These are phyloP conservation scores for Blastobotrys indianensis DNA, from an alignment of 1,139 yeast genomes.

Conservation along the genomic window DNA sequence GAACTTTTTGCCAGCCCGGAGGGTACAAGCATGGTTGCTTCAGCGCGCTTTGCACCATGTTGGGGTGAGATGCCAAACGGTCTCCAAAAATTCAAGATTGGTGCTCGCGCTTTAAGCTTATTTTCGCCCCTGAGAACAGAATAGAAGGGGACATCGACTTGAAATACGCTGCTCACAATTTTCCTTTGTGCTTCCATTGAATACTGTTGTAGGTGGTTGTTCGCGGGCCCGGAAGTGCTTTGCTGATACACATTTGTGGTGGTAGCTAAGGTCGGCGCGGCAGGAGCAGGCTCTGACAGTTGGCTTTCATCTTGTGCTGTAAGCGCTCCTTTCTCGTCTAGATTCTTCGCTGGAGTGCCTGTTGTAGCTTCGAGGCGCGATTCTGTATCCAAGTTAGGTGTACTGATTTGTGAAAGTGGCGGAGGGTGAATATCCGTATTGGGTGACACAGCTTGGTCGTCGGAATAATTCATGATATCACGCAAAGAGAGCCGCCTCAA, in stretches of 20 bases:
- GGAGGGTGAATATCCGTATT: not conserved
- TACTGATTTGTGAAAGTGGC: constrained; percentile 2
- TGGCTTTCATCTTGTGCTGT: not conserved
- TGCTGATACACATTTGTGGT: too few relatives aligned
- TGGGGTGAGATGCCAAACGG: constrained; percentile 35
- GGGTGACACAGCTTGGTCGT: not conserved
- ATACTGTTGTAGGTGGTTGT: too few relatives aligned
- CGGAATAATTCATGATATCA: constrained; percentile 18
- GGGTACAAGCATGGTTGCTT: constrained; percentile 29
- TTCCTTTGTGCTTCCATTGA: constrained; percentile 2
- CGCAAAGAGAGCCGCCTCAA: constrained; percentile 13
- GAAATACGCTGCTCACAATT: constrained; percentile 14
- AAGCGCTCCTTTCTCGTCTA: too few relatives aligned
- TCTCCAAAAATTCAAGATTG: constrained; percentile 37
- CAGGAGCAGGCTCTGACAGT: not conserved
- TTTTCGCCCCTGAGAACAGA: constrained; percentile 27
- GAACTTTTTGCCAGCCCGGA: constrained; percentile 25
- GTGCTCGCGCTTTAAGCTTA: constrained; percentile 31
- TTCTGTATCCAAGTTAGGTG: constrained; percentile 2
- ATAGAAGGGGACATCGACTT: constrained; percentile 27
- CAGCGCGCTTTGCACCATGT: constrained; percentile 29
- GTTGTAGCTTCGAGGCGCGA: too few relatives aligned
- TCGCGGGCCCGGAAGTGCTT: too few relatives aligned
- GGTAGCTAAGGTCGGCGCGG: too few relatives aligned
- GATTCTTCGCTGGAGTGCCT: too few relatives aligned